Percentiles rank a stretch among this genome's conserved stretches.
phyloP scores from a whole-genome alignment of 768 basidiomycete genomes.

The Austroboletus eburneus region DNA sequence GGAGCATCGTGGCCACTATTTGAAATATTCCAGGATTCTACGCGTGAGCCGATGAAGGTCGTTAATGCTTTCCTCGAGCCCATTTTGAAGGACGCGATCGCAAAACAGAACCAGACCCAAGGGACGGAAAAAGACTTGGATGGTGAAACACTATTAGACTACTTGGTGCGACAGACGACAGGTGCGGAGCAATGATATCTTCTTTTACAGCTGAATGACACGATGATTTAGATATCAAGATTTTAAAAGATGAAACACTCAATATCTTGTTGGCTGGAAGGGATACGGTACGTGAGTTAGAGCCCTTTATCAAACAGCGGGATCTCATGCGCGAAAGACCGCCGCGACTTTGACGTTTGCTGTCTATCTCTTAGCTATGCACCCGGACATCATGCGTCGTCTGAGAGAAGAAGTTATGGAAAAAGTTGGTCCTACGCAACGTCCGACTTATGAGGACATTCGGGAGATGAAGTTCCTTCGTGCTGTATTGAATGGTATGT shows the following conservation, averaged over 20 bases:
- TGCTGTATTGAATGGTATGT: constrained; percentile 42
- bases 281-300: constrained; percentile 33
- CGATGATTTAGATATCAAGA: constrained; percentile 20
- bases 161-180: constrained; percentile 35
- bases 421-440: constrained; percentile 31
- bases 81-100: constrained; percentile 35
- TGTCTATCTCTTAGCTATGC: constrained; percentile 43
- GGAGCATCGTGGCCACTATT: constrained; percentile 38
- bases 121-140: constrained; percentile 16
- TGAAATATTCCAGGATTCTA: constrained; percentile 35
- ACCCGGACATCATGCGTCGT: constrained; percentile 37
- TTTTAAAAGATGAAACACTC: constrained; percentile 40
- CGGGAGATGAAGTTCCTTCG: constrained; percentile 41
- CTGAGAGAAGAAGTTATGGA: constrained; percentile 42
- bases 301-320: background rate
- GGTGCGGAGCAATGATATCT: constrained; percentile 23
- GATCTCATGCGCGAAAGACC: constrained; percentile 30
- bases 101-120: constrained; percentile 14
- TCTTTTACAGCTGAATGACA: background rate
- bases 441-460: constrained; percentile 41
- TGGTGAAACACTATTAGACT: constrained; percentile 39
- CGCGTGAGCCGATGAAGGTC: constrained; percentile 32
- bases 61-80: constrained; percentile 39
- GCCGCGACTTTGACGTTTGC: constrained; percentile 42
- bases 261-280: constrained; percentile 44